Percentiles rank a stretch among this genome's conserved stretches.
These are phyloP conservation scores for Dorcoceras hygrometricum DNA, from an alignment of 257 asterid genomes.

Conservation along the genomic window DNA sequence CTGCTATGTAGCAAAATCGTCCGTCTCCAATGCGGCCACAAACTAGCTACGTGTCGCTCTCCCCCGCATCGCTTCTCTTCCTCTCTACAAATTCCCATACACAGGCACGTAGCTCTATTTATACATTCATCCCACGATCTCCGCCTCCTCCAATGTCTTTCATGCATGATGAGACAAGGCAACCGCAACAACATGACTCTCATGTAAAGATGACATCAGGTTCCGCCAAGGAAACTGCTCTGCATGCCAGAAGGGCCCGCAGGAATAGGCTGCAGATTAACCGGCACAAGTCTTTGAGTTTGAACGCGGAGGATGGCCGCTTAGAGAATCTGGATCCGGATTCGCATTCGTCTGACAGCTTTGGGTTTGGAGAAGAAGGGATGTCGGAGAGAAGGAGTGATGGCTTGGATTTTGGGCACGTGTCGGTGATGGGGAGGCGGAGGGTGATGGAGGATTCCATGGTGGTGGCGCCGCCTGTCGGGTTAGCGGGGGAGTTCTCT, in stretches of 20 bases:
- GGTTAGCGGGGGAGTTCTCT: slow-evolving; percentile 30
- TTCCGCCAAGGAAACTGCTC: neutral
- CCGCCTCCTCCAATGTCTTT: neutral
- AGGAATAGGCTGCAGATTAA: slow-evolving; percentile 3
- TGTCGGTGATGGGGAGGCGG: slow-evolving; percentile 54
- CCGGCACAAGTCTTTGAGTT: neutral
- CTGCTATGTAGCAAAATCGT: neutral
- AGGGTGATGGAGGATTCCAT: slow-evolving; percentile 62
- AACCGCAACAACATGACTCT: neutral
- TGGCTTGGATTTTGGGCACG: slow-evolving; percentile 31
- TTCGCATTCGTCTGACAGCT: neutral
- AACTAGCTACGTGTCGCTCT: slow-evolving; percentile 18
- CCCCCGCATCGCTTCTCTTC: neutral
- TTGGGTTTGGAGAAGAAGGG: neutral
- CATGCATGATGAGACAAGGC: neutral
- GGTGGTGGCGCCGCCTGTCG: slow-evolving; percentile 29
- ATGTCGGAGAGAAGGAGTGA: neutral
- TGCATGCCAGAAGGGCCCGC: slow-evolving; percentile 9
- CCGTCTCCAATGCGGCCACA: neutral
- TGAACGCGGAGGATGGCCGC: neutral
- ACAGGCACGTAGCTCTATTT: slow-evolving; percentile 21
- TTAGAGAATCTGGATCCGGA: neutral
- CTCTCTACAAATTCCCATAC: neutral
- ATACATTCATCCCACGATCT: neutral
- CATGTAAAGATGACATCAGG: slow-evolving; percentile 1